These are phyloP conservation scores for Rauvolfia tetraphylla DNA, from an alignment of 257 asterid genomes.

Conservation along the genomic window DNA sequence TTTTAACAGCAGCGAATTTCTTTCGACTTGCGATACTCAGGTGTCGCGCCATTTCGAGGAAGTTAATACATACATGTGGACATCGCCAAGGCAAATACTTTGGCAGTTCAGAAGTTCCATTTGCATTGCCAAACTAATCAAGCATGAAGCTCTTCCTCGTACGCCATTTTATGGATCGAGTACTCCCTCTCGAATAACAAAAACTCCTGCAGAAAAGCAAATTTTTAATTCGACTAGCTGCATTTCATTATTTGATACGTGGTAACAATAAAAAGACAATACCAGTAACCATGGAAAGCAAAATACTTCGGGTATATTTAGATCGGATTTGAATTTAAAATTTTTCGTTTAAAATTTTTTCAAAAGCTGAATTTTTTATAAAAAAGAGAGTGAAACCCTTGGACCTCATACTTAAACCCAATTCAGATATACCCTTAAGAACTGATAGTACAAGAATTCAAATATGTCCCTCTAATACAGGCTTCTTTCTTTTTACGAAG, in stretches of 20 bases:
- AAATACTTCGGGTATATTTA: no score
- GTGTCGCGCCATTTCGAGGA: background rate
- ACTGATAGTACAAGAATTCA: background rate
- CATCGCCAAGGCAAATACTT: background rate
- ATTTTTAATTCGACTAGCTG: constrained; percentile 14
- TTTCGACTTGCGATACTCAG: background rate
- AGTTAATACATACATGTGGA: background rate
- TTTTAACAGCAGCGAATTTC: background rate
- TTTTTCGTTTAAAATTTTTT: no score
- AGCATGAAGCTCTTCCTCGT: constrained; percentile 33
- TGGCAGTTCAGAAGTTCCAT: background rate
- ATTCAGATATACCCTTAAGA: no score
- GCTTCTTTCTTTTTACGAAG: background rate
- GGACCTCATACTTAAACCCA: no score
- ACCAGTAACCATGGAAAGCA: background rate
- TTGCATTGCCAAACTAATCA: constrained; percentile 22
- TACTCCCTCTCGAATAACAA: constrained; percentile 79
- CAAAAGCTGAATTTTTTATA: no score
- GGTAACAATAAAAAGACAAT: background rate
- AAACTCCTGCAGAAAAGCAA: constrained; percentile 58
- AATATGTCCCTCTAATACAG: background rate
- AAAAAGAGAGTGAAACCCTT: no score
- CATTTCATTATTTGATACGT: background rate
- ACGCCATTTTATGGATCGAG: constrained; percentile 57
- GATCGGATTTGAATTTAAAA: no score